Base-by-base conservation (phyloP, 805 yeast genomes). In the Tetrapisispora taiwanensis region DNA sequence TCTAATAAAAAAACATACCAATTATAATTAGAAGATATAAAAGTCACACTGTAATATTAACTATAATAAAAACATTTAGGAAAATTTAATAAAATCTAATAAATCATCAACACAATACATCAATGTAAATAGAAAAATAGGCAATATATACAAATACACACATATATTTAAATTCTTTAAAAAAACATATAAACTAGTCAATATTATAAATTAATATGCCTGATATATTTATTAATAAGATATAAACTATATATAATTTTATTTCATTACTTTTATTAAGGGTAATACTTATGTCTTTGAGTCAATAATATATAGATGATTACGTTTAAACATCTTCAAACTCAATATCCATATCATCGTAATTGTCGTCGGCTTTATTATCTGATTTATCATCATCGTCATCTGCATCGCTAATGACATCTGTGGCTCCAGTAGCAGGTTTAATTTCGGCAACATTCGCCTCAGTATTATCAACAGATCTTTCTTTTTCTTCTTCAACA, bases 271-370 rank as follows among this genome's bases (percentile, higher is more conserved):
- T 10, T 28, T 10, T 28, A 28, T 28, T 12, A 28, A 12, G 7
- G 5, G 13, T 28, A 28, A 7, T 12, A 4, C 5, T 28, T 6
- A 28, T 4, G 5, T 6, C 8, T 8, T 22, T 8, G 5, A 22
- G 26, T 22, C 8, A 22, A 22, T 22, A 22, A 22, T 8, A 22
- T 22, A 6, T 22, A 22, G 8, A 8, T 8, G 5, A 18, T 7
- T 36, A 4, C 17, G 6, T 7, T 26, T 32, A 42, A 8, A 63
- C 68, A 44, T 63, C 67, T 45, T 63, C 68, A 48, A 63, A 63
- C 36, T 60, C 67, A 30, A 58, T 57, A 30, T 61, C 65, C 52
- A 56, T 56, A 22, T 62, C 66, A 22, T 59, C 65, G 32, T 59
- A 63, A 24, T 52, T 60, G 30, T 51, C 55, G 14, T 45, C 56